Base-by-base conservation (phyloP, 495 filamentous ascomycete species). In the Clavariopsis aquatica region DNA sequence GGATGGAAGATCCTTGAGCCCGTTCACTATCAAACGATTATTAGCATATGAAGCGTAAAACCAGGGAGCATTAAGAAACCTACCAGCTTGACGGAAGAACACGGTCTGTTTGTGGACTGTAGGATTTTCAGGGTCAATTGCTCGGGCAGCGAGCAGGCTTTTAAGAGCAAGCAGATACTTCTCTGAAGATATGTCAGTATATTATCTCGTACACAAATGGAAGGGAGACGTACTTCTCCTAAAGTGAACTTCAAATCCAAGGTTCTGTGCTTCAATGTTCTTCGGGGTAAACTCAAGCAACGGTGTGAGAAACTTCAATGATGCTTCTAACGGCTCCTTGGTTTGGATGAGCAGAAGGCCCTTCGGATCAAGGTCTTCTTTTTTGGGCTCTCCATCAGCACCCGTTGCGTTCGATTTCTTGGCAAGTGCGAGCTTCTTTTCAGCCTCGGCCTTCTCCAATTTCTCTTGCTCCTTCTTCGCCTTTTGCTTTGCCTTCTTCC, bases 401-500 rank as follows among this genome's bases (percentile, higher is more conserved):
- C 82, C 81, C 13, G 72, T 76, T 9, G 77, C 75, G 17, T 74
- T 73, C 20, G 78, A 71, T 43, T 71, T 77, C 24, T 81, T 78
- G 71, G 87, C 87, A 68, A 88, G 88, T 78, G 93, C 86, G 26
- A 90, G 87, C 76, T 90, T 93, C 62, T 83, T 84, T 65, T 91
- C 88, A 15, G 86, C 86, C 29, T 93, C 93, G 34, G 87, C 86
- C 70, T 90, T 88, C 72, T 96, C 91, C 49, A 83, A 74, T 69
- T 89, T 92, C 69, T 94, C 89, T 12, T 89, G 89, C 68, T 96
- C 94, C 76, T 90, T 93, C 78, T 87, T 93, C 1, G 93, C 93
- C 79, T 98, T 98, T 82, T 96, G 97, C 38, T 89, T 79, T 0
- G 91, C 91, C 80, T 95, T 98, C 83, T 96, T 98, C 57, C 84